Evolutionary conservation across 75 land plant species (phyloP).

Genomic region (Picea sitchensis): DNA sequence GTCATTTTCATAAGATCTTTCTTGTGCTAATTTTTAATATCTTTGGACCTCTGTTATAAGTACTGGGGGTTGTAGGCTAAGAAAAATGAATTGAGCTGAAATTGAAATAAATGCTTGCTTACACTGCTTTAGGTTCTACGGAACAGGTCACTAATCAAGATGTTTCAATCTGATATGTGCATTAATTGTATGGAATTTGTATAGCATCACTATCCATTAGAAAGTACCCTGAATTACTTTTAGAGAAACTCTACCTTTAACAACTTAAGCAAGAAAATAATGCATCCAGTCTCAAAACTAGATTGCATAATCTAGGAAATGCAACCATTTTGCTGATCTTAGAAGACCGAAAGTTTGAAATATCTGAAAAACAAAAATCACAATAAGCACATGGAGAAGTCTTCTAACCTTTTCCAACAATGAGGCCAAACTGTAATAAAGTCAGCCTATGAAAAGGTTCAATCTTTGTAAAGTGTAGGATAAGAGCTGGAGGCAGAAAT

Average conservation of each 20-base stretch:
- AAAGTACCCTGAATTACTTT: background rate
- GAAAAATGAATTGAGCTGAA: background rate
- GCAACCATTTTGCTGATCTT: background rate
- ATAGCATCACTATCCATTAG: background rate
- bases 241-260: background rate
- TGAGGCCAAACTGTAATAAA: constrained; percentile 65
- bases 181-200: background rate
- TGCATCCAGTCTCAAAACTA: background rate
- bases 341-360: background rate
- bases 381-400: background rate
- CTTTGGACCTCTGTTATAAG: background rate
- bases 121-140: background rate
- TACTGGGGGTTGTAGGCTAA: background rate
- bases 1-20: background rate
- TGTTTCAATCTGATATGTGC: background rate
- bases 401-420: constrained; percentile 85
- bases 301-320: background rate
- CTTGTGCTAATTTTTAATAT: background rate
- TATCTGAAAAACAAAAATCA: background rate
- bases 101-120: background rate
- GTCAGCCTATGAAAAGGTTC: constrained; percentile 67
- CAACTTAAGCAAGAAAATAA: background rate
- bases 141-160: background rate
- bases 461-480: constrained; percentile 68
- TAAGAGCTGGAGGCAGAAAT: constrained; percentile 50